These are phyloP conservation scores for Pholiota molesta DNA, from an alignment of 768 basidiomycete species.

Conservation along the genomic window DNA sequence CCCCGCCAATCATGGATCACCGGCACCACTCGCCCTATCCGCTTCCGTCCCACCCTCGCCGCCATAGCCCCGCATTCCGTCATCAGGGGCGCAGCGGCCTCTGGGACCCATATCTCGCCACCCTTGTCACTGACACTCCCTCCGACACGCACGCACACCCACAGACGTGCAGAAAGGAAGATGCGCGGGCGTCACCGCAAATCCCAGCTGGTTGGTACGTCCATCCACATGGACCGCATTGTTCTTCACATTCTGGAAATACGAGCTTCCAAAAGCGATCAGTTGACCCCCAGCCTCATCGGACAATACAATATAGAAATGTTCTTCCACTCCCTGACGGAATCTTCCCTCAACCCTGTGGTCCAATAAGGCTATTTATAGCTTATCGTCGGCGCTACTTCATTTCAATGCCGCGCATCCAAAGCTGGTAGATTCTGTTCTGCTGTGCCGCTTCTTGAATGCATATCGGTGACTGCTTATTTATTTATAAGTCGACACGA, in stretches of 20 bases:
- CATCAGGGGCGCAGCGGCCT: neutral
- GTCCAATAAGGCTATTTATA: neutral
- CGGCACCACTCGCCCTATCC: neutral
- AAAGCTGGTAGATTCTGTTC: neutral
- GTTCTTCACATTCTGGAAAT: no score
- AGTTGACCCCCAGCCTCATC: no score
- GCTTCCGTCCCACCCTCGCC: neutral
- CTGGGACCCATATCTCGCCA: neutral
- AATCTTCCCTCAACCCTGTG: constrained; percentile 1
- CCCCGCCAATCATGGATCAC: constrained; percentile 15
- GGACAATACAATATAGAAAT: neutral
- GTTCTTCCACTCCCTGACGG: neutral
- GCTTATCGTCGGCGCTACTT: constrained; percentile 6
- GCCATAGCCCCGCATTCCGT: neutral
- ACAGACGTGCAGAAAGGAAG: neutral
- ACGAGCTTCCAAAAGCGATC: no score
- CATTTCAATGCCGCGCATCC: neutral
- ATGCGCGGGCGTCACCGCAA: no score
- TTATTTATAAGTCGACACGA: neutral
- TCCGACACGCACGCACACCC: neutral
- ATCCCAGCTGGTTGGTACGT: no score
- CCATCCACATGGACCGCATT: no score
- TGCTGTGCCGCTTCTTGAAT: neutral
- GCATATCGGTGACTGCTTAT: neutral
- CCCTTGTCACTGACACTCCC: neutral